Conservation (phyloP, 139 green algal genomes). For the Chlamydomonas incerta region DNA sequence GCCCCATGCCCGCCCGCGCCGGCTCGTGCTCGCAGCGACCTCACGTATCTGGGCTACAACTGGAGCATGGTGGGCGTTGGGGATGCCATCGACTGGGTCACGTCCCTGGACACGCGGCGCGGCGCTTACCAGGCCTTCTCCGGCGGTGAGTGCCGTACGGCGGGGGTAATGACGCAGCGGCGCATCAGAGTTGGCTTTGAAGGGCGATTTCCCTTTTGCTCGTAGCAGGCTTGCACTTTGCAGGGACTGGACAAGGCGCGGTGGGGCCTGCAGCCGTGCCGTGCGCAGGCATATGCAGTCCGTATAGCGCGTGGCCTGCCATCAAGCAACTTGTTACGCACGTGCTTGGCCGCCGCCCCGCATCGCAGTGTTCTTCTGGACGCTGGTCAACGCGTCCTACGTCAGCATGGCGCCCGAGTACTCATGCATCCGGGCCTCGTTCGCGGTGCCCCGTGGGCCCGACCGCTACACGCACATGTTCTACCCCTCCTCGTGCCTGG, state of each 20-base stretch:
- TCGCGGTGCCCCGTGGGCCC: too few relatives aligned
- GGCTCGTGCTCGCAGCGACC: neutral
- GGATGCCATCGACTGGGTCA: neutral
- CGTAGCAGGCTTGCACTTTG: too few relatives aligned
- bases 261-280: too few relatives aligned
- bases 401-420: neutral
- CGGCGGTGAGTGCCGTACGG: neutral
- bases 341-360: too few relatives aligned
- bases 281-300: too few relatives aligned
- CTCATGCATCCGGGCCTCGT: too few relatives aligned
- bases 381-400: neutral
- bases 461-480: neutral
- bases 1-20: too few relatives aligned
- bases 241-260: too few relatives aligned
- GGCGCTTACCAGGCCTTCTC: neutral
- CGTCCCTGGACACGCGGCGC: neutral
- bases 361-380: neutral
- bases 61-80: neutral
- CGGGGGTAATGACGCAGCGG: neutral
- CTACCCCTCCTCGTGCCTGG: neutral
- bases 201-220: too few relatives aligned
- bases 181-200: neutral
- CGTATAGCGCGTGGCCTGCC: too few relatives aligned
- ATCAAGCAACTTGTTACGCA: too few relatives aligned
- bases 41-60: neutral